Percentiles rank a stretch among this genome's conserved stretches.
Conservation (phyloP, 2,329 filamentous ascomycete genomes). For the Cytospora chrysosperma region DNA sequence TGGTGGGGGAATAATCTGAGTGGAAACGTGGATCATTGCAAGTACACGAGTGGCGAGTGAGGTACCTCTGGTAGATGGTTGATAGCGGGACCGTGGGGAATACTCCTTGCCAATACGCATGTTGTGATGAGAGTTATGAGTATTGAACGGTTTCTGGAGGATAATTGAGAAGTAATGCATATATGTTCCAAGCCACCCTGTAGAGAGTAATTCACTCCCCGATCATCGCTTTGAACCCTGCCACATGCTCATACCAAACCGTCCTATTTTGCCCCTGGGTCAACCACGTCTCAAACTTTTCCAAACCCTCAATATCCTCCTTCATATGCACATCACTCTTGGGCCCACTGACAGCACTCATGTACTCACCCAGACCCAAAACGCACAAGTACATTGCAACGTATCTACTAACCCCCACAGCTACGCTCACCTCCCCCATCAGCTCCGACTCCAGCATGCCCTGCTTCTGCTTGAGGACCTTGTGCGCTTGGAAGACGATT, state of each 20-base stretch:
- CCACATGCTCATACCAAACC: neutral
- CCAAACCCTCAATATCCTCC: neutral
- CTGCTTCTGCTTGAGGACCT: neutral
- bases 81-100: too few relatives aligned
- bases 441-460: neutral
- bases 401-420: neutral
- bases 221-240: neutral
- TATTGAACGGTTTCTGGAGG: too few relatives aligned
- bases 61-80: neutral
- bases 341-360: neutral
- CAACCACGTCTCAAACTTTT: neutral
- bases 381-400: slow-evolving; percentile 7
- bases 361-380: neutral
- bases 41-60: neutral
- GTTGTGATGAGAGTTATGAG: too few relatives aligned
- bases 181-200: neutral
- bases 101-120: too few relatives aligned
- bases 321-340: slow-evolving; percentile 2
- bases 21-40: too few relatives aligned
- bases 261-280: neutral
- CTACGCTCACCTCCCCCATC: neutral
- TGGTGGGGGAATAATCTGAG: slow-evolving; percentile 29
- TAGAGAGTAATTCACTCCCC: neutral
- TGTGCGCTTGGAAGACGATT: neutral
- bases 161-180: neutral